phyloP scores from a whole-genome alignment of 441 rosid species.

The Aquilaria agallochum region DNA sequence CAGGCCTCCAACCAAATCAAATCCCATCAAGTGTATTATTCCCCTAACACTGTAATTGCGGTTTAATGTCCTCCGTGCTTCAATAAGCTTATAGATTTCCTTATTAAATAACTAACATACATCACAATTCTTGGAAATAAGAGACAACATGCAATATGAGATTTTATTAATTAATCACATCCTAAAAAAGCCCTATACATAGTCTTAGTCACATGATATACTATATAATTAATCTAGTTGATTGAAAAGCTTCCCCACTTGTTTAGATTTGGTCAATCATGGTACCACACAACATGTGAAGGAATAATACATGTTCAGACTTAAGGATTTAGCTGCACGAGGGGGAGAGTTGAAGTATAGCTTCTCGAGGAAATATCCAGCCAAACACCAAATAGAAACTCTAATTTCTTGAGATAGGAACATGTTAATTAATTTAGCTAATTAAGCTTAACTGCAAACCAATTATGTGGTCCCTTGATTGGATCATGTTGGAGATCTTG shows the following conservation, averaged over 20 bases:
- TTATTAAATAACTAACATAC: no score
- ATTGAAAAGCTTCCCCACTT: slow-evolving; percentile 4
- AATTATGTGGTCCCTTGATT: slow-evolving; percentile 51
- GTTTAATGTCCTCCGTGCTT: no score
- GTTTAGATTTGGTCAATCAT: slow-evolving; percentile 28
- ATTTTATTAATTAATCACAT: no score
- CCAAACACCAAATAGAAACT: slow-evolving; percentile 27
- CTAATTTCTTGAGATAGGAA: slow-evolving; percentile 9
- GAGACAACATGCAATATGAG: no score
- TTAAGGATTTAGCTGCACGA: slow-evolving; percentile 31
- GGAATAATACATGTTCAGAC: slow-evolving; percentile 18
- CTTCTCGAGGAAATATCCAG: slow-evolving; percentile 20
- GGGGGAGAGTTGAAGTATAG: slow-evolving; percentile 15
- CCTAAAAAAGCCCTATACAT: no score
- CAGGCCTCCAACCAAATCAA: no score
- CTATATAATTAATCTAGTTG: neutral
- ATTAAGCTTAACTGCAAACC: slow-evolving; percentile 24
- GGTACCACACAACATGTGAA: slow-evolving; percentile 36
- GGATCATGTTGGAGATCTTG: slow-evolving; percentile 18
- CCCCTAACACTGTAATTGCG: no score
- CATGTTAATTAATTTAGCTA: neutral
- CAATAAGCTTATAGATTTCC: no score
- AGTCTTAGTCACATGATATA: no score
- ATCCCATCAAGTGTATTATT: no score
- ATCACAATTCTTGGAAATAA: no score